phyloP scores from a whole-genome alignment of 2,329 filamentous ascomycete genomes.

The Aureobasidium sp. region DNA sequence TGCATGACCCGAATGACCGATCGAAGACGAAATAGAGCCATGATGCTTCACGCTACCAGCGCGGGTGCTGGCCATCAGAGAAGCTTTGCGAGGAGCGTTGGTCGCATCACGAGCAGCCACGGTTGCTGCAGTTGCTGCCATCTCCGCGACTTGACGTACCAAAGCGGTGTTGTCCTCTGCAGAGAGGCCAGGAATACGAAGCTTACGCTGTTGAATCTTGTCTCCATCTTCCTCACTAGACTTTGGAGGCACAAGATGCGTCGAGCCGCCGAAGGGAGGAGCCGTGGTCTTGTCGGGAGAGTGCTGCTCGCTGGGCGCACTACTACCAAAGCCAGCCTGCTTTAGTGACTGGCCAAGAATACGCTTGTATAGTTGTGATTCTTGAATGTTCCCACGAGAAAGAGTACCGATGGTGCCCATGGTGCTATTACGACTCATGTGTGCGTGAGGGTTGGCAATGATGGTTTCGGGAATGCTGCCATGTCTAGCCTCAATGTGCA shows the following conservation, averaged over 20 bases:
- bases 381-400: conserved; percentile 64
- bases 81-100: conserved; percentile 45
- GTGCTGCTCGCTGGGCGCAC: conserved; percentile 32
- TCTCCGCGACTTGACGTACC: conserved; percentile 82
- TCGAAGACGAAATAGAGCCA: not conserved
- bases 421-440: conserved; percentile 16
- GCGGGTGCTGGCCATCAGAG: conserved; percentile 33
- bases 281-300: conserved; percentile 26
- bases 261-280: conserved; percentile 21
- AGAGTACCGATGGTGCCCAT: conserved; percentile 29
- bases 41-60: conserved; percentile 24
- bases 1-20: not conserved
- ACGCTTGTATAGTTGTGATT: conserved; percentile 84
- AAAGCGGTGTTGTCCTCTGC: conserved; percentile 75
- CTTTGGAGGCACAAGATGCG: conserved; percentile 69
- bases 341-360: conserved; percentile 86
- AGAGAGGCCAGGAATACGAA: conserved; percentile 59
- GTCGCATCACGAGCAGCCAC: conserved; percentile 74
- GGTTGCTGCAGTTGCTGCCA: conserved; percentile 84
- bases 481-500: conserved; percentile 20
- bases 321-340: conserved; percentile 64
- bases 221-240: conserved; percentile 41
- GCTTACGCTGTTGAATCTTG: conserved; percentile 30
- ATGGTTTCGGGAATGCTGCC: conserved; percentile 14
- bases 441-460: conserved; percentile 15